phyloP scores from a whole-genome alignment of 495 filamentous ascomycete genomes.

The Bacidia gigantensis region DNA sequence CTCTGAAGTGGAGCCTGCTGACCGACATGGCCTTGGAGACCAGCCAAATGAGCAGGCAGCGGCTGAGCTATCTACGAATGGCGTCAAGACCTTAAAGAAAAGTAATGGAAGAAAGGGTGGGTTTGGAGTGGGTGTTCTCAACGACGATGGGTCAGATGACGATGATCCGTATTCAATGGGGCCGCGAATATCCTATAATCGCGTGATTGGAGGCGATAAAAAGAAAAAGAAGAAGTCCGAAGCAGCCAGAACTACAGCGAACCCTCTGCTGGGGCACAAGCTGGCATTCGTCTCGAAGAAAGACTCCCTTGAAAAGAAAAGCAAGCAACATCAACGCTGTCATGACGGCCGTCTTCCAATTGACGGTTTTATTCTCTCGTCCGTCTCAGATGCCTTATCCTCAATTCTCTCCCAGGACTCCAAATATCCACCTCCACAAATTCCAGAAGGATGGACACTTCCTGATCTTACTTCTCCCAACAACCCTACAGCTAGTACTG shows the following conservation, averaged over 20 bases:
- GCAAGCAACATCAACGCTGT: conserved; percentile 70
- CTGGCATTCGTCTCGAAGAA: conserved; percentile 53
- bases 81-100: conserved; percentile 31
- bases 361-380: conserved; percentile 70
- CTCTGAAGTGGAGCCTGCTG: conserved; percentile 12
- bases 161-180: conserved; percentile 91
- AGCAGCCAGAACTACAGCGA: conserved; percentile 33
- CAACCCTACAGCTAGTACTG: conserved; percentile 43
- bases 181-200: conserved; percentile 81
- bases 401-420: conserved; percentile 39
- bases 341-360: conserved; percentile 80
- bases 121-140: conserved; percentile 81
- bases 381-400: conserved; percentile 35
- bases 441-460: conserved; percentile 68
- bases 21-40: conserved; percentile 22
- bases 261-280: conserved; percentile 52
- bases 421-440: conserved; percentile 58
- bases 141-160: conserved; percentile 94
- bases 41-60: conserved; percentile 40
- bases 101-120: conserved; percentile 42
- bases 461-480: conserved; percentile 34
- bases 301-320: too few relatives aligned
- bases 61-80: not conserved
- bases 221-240: conserved; percentile 55
- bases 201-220: conserved; percentile 69